These are phyloP conservation scores for Toxicodendron radicans DNA, from an alignment of 345 rosid genomes.

Conservation along the genomic window DNA sequence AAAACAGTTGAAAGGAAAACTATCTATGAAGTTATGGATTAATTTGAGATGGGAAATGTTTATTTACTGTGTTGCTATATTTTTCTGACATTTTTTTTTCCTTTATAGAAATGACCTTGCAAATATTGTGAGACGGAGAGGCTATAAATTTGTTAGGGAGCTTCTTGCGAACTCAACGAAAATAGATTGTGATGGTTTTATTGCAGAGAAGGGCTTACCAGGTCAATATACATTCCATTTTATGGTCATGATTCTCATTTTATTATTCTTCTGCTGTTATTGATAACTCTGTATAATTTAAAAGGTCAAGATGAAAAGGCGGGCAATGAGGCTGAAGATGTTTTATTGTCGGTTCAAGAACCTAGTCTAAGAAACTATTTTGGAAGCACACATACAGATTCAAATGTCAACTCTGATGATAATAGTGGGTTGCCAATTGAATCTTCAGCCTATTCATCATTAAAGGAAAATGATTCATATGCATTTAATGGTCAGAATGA, in stretches of 20 bases:
- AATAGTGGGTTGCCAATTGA: slow-evolving; percentile 18
- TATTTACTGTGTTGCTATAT: background rate
- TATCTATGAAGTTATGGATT: background rate
- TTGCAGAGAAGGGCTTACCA: slow-evolving; percentile 27
- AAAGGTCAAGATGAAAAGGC: slow-evolving; percentile 35
- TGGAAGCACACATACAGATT: slow-evolving; percentile 22
- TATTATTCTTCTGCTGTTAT: slow-evolving; percentile 4
- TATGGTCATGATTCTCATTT: slow-evolving; percentile 6
- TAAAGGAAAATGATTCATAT: slow-evolving; percentile 41
- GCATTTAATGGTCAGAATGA: slow-evolving; percentile 14
- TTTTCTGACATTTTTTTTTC: background rate
- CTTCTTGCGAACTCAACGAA: slow-evolving; percentile 51
- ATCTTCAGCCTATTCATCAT: slow-evolving; percentile 23
- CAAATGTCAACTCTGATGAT: slow-evolving; percentile 21
- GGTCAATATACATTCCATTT: slow-evolving; percentile 39
- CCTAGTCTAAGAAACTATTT: slow-evolving; percentile 15
- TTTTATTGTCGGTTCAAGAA: slow-evolving; percentile 23
- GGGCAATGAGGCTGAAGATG: slow-evolving; percentile 19
- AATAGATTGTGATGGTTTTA: slow-evolving; percentile 27
- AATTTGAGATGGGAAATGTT: background rate
- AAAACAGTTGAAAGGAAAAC: background rate
- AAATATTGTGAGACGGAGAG: slow-evolving; percentile 81
- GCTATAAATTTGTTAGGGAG: slow-evolving; percentile 62
- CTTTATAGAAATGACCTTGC: slow-evolving; percentile 79
- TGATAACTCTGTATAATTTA: slow-evolving; percentile 21